These are phyloP conservation scores for Phialophora tarda DNA, from an alignment of 2,329 filamentous ascomycete genomes.

Conservation along the genomic window DNA sequence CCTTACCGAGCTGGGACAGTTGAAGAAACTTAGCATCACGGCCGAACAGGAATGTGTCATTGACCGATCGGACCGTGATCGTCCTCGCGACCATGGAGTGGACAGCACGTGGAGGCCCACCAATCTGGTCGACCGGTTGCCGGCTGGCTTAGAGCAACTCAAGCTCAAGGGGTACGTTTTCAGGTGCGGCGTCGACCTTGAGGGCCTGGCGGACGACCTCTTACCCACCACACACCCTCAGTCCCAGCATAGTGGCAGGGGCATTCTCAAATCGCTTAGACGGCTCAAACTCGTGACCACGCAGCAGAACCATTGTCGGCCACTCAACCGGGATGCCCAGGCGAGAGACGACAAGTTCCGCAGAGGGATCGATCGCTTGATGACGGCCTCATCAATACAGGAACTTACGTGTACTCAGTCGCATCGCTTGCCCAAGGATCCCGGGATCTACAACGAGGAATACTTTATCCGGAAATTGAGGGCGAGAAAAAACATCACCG, in stretches of 20 bases:
- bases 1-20: not conserved
- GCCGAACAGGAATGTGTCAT: not conserved
- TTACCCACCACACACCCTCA: not conserved
- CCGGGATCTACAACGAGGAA: not conserved
- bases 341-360: not conserved
- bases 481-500: not conserved
- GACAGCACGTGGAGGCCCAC: not conserved
- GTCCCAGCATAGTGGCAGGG: not conserved
- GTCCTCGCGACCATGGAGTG: not conserved
- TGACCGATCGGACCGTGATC: not conserved
- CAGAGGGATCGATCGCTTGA: not conserved
- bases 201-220: not conserved
- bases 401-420: not conserved
- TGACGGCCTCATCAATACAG: not conserved
- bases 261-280: not conserved
- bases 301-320: not conserved
- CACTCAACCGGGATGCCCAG: not conserved
- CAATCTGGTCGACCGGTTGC: not conserved
- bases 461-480: not conserved
- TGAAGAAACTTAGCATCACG: not conserved
- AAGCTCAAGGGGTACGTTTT: not conserved
- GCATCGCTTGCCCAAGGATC: not conserved
- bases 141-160: not conserved
- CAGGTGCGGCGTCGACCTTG: not conserved
- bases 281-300: not conserved